phyloP scores from a whole-genome alignment of 164 flowering plant species.

The Vitis labrusca region DNA sequence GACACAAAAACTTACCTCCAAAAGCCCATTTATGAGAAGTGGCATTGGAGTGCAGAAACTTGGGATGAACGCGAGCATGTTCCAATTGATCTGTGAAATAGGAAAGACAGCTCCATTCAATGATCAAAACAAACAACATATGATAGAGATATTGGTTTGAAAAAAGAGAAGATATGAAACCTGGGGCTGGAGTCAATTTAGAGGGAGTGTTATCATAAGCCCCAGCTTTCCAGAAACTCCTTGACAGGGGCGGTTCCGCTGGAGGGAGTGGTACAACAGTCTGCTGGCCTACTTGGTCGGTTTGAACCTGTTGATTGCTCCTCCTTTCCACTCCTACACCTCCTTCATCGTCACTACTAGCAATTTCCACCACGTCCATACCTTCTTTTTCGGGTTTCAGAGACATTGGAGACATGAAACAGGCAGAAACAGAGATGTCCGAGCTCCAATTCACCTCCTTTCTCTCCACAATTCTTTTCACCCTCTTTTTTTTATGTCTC shows the following conservation, averaged over 20 bases:
- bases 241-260: not conserved
- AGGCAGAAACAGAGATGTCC: too few species aligned
- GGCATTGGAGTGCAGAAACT: constrained; percentile 92
- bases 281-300: too few species aligned
- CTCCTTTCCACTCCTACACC: not conserved
- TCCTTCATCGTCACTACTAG: constrained; percentile 49
- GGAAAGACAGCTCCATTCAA: not conserved
- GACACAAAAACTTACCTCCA: constrained; percentile 56
- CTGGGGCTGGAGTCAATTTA: constrained; percentile 6
- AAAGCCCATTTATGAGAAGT: constrained; percentile 97
- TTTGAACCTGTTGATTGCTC: too few species aligned
- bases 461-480: too few species aligned
- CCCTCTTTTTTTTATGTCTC: too few species aligned
- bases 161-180: not conserved
- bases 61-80: constrained; percentile 85
- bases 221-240: constrained; percentile 82
- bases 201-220: constrained; percentile 31
- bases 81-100: constrained; percentile 54
- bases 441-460: too few species aligned
- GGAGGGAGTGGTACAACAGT: not conserved
- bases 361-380: constrained; percentile 29
- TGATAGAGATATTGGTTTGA: not conserved
- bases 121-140: not conserved
- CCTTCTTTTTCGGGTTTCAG: constrained; percentile 11
- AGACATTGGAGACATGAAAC: constrained; percentile 7